A percentile compares a stretch with the other conserved stretches of the same genome.
phyloP scores from a whole-genome alignment of 1,139 yeast species.

The Hyphopichia pseudoburtonii region DNA sequence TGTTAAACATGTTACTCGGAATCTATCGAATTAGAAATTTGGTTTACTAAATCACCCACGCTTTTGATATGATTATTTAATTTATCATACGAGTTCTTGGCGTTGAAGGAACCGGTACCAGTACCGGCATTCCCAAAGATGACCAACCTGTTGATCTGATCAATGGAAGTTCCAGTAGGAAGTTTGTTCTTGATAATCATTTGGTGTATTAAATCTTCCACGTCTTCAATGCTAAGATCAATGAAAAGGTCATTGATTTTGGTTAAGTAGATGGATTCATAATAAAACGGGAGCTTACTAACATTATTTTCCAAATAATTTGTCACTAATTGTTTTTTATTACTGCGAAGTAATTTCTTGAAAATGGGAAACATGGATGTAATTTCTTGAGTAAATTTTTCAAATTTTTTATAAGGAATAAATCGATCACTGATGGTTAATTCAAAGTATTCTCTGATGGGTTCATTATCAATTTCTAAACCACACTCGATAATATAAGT shows the following conservation, averaged over 20 bases:
- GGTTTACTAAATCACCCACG: constrained; percentile 22
- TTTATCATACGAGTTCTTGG: constrained; percentile 8
- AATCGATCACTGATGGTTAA: constrained; percentile 14
- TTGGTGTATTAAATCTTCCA: constrained; percentile 25
- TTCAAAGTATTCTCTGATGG: constrained; percentile 7
- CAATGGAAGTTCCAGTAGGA: constrained; percentile 29
- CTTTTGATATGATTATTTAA: constrained; percentile 23
- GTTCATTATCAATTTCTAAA: constrained; percentile 6
- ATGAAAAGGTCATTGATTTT: constrained; percentile 16
- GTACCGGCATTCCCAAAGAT: constrained; percentile 13
- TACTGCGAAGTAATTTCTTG: constrained; percentile 11
- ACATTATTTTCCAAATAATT: constrained; percentile 36
- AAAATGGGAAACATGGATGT: constrained; percentile 10
- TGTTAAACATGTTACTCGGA: too few relatives aligned
- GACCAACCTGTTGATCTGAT: constrained; percentile 29
- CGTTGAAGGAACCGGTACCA: constrained; percentile 11
- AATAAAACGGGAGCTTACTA: constrained; percentile 27
- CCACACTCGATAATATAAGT: constrained; percentile 20
- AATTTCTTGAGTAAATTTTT: constrained; percentile 14
- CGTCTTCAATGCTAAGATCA: constrained; percentile 10
- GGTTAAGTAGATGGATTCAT: constrained; percentile 22
- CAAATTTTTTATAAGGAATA: constrained; percentile 17
- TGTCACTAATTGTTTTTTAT: constrained; percentile 13
- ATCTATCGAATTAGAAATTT: constrained; percentile 10
- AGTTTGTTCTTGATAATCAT: constrained; percentile 39